Conservation (phyloP, 2,329 filamentous ascomycete species). For the Cladosporium sp. region DNA sequence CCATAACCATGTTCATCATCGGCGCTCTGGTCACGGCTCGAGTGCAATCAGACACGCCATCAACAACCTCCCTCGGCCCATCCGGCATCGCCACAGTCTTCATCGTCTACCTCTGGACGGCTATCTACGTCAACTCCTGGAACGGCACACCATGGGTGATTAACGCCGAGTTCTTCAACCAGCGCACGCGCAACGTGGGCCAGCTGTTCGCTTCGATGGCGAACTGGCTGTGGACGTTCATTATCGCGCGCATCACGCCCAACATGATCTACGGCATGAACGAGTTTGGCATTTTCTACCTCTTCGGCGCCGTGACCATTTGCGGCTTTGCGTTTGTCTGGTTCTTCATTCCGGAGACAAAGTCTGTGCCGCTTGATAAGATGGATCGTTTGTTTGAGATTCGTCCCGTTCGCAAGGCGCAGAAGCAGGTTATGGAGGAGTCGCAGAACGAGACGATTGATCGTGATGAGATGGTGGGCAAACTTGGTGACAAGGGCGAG, state of each 20-base stretch:
- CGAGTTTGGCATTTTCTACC: slow-evolving; percentile 32
- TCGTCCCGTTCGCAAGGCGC: slow-evolving; percentile 39
- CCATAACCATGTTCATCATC: slow-evolving; percentile 11
- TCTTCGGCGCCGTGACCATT: slow-evolving; percentile 23
- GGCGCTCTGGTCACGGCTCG: slow-evolving; percentile 8
- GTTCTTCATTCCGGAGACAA: slow-evolving; percentile 13
- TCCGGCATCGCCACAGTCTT: slow-evolving; percentile 12
- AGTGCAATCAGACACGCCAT: neutral
- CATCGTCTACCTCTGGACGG: slow-evolving; percentile 12
- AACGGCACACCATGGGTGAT: slow-evolving; percentile 41
- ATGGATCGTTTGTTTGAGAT: slow-evolving; percentile 34
- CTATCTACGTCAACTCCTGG: slow-evolving; percentile 44
- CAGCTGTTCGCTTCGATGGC: slow-evolving; percentile 32
- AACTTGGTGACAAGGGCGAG: neutral
- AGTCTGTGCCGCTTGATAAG: slow-evolving; percentile 12
- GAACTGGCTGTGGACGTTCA: slow-evolving; percentile 34
- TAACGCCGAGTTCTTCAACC: slow-evolving; percentile 44
- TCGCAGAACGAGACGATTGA: slow-evolving; percentile 12
- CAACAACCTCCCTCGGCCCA: neutral
- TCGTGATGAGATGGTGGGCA: slow-evolving; percentile 4
- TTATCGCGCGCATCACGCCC: slow-evolving; percentile 33
- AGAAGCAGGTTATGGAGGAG: slow-evolving; percentile 29
- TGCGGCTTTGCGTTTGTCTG: slow-evolving; percentile 8
- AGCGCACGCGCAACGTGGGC: slow-evolving; percentile 35
- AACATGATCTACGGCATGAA: slow-evolving; percentile 33